Conservation (phyloP, 192 early-diverging fungal species). For the Gamsiella multidivaricata region DNA sequence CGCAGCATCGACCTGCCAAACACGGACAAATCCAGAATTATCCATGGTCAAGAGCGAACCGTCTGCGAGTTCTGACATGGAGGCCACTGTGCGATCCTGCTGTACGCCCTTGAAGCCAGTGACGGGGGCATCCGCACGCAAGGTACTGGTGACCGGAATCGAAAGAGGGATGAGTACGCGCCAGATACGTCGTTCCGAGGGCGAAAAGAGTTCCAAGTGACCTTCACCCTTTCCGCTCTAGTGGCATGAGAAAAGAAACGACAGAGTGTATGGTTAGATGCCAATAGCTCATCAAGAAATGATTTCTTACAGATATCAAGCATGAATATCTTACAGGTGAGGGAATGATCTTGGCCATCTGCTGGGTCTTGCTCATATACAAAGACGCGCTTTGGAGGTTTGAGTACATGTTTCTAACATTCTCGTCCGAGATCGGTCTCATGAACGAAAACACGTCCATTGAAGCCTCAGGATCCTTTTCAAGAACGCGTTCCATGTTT, state of each 20-base stretch:
- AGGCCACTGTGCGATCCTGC: constrained; percentile 58
- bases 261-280: neutral
- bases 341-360: constrained; percentile 65
- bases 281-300: neutral
- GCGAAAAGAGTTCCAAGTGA: constrained; percentile 64
- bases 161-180: constrained; percentile 63
- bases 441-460: constrained; percentile 59
- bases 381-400: constrained; percentile 59
- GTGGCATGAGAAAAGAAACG: neutral
- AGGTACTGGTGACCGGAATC: constrained; percentile 51
- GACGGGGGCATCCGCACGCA: constrained; percentile 46
- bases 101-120: constrained; percentile 57
- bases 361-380: constrained; percentile 56
- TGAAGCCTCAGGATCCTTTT: constrained; percentile 33
- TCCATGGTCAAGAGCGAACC: constrained; percentile 69
- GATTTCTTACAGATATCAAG: neutral
- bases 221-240: constrained; percentile 68
- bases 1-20: constrained; percentile 69
- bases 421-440: constrained; percentile 52
- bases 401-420: constrained; percentile 53
- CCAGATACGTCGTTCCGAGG: constrained; percentile 60
- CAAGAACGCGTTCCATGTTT: constrained; percentile 37
- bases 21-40: constrained; percentile 62
- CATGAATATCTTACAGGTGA: constrained; percentile 49
- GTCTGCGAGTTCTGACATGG: constrained; percentile 64